A percentile compares a stretch with the other conserved stretches of the same genome.
phyloP scores from a whole-genome alignment of 495 filamentous ascomycete genomes.

The Penicillium robsamsonii region DNA sequence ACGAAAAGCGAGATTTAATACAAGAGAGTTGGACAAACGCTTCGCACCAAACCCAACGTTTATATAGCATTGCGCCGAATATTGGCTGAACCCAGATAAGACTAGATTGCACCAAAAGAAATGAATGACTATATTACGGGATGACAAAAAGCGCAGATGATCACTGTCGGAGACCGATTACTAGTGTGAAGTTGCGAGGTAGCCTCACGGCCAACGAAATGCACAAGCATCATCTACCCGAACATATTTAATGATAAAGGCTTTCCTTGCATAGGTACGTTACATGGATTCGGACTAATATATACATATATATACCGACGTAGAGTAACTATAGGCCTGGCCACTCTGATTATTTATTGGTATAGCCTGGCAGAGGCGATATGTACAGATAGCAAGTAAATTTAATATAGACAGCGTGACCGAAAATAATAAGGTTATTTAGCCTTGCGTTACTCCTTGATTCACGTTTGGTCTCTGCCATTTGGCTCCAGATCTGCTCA shows the following conservation, averaged over 20 bases:
- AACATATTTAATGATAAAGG: not conserved
- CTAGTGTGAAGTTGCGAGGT: not conserved
- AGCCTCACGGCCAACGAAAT: not conserved
- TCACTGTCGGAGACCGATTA: not conserved
- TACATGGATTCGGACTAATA: not conserved
- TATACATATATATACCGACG: not conserved
- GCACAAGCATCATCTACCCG: not conserved
- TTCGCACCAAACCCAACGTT: not conserved
- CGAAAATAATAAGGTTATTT: no score
- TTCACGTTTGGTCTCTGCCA: no score
- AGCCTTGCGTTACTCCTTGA: no score
- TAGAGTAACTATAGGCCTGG: not conserved
- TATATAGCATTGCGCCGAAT: not conserved
- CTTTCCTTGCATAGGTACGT: not conserved
- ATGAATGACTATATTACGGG: not conserved
- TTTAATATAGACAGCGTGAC: slow-evolving; percentile 1
- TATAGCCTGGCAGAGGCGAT: no score
- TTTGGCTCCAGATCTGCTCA: no score
- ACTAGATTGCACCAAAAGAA: not conserved
- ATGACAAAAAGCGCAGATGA: not conserved
- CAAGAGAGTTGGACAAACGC: not conserved
- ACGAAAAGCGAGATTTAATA: not conserved
- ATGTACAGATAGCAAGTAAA: no score
- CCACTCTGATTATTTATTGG: no score
- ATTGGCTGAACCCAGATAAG: not conserved